These are phyloP conservation scores for Scutellaria galericulata DNA, from an alignment of 257 asterid genomes.

Conservation along the genomic window DNA sequence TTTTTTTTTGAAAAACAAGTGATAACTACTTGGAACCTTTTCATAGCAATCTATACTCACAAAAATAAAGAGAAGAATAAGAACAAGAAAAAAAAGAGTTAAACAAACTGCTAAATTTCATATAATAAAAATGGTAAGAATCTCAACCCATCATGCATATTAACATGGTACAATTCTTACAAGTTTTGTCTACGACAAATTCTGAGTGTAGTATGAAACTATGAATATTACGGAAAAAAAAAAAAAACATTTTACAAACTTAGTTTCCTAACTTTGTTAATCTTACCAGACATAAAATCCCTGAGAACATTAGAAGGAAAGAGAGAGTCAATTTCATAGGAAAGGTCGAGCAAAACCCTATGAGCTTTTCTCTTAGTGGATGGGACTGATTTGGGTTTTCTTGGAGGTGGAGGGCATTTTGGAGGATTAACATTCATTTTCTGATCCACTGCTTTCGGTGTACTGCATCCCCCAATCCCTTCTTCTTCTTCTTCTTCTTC, in stretches of 20 bases:
- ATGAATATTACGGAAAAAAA: neutral
- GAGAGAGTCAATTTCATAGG: slow-evolving; percentile 54
- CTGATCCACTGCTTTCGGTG: slow-evolving; percentile 57
- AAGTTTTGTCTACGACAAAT: neutral
- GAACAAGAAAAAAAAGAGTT: no score
- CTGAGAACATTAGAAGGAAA: slow-evolving; percentile 54
- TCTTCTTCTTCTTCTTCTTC: slow-evolving; percentile 34
- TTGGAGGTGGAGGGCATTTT: slow-evolving; percentile 70
- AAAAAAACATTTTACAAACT: neutral
- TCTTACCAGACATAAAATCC: slow-evolving; percentile 56
- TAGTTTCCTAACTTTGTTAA: slow-evolving; percentile 59
- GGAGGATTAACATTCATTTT: neutral
- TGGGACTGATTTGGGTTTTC: slow-evolving; percentile 61
- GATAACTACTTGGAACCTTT: no score
- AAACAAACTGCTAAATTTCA: no score
- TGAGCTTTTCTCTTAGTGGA: slow-evolving; percentile 42
- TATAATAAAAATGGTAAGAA: no score
- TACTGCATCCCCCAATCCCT: slow-evolving; percentile 40
- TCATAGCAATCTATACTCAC: no score
- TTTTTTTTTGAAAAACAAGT: no score
- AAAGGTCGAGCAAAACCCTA: slow-evolving; percentile 53
- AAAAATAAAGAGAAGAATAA: no score
- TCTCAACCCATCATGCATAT: neutral
- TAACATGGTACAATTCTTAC: neutral
- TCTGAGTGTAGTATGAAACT: no score